These are phyloP conservation scores for Cicer pinnatifidum DNA, from an alignment of 306 rosid genomes.

Conservation along the genomic window DNA sequence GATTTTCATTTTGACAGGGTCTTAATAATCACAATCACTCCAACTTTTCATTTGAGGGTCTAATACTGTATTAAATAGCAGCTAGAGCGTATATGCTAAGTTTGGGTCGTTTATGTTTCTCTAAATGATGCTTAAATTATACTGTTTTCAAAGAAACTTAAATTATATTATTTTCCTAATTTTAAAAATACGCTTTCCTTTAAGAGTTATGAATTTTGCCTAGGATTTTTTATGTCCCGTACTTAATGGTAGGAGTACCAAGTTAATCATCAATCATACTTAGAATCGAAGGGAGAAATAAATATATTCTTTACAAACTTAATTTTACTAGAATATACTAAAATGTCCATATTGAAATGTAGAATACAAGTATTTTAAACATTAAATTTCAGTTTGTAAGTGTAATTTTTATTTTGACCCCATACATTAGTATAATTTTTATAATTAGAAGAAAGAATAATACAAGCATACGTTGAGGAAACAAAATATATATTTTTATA, in stretches of 20 bases:
- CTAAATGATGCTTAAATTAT: neutral
- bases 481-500: too few species aligned
- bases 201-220: neutral
- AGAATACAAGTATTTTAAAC: too few species aligned
- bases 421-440: too few species aligned
- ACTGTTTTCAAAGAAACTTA: too few species aligned
- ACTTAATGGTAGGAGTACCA: neutral
- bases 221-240: too few species aligned
- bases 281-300: neutral
- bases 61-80: neutral
- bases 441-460: too few species aligned
- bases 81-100: neutral
- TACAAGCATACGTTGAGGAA: too few species aligned
- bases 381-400: too few species aligned
- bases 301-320: neutral
- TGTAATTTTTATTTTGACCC: too few species aligned
- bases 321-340: too few species aligned
- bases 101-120: neutral
- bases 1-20: neutral
- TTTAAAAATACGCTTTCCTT: neutral
- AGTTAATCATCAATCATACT: neutral
- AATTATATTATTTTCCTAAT: too few species aligned
- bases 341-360: too few species aligned
- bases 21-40: neutral
- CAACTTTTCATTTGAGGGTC: slow-evolving; percentile 5